Percentiles rank a stretch among this genome's conserved stretches.
Conservation (phyloP, 2,329 filamentous ascomycete species). For the Alternaria sp. region DNA sequence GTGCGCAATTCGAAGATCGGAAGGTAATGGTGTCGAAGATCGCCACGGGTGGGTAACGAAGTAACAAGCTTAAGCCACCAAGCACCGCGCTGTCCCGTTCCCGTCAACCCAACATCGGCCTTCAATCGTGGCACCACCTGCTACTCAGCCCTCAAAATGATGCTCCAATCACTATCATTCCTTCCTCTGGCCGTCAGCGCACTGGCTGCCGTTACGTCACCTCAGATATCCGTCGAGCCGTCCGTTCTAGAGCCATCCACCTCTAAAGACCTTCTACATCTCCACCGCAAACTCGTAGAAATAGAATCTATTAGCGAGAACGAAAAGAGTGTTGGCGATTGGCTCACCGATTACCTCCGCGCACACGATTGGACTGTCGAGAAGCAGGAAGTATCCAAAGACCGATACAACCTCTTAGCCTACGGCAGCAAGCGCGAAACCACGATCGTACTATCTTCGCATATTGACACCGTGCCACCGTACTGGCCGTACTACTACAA, state of each 20-base stretch:
- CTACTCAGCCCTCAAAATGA: background rate
- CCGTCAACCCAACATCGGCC: conserved; percentile 4
- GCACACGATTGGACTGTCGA: conserved; percentile 69
- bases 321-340: conserved; percentile 70
- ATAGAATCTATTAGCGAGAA: conserved; percentile 75
- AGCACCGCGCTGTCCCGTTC: background rate
- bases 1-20: no score
- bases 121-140: conserved; percentile 6
- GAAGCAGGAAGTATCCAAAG: conserved; percentile 60
- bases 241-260: no score
- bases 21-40: background rate
- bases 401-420: conserved; percentile 80
- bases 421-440: conserved; percentile 63
- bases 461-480: conserved; percentile 79
- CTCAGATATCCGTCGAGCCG: no score
- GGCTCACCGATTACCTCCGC: conserved; percentile 72
- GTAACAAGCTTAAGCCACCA: conserved; percentile 11
- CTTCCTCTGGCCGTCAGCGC: no score
- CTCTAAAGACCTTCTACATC: conserved; percentile 64
- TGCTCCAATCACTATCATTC: no score
- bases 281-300: conserved; percentile 79
- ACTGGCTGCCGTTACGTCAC: no score
- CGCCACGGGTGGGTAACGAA: background rate
- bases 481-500: conserved; percentile 72
- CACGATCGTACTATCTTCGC: conserved; percentile 74